These are phyloP conservation scores for Hyaloscypha variabilis DNA, from an alignment of 495 filamentous ascomycete species.

Conservation along the genomic window DNA sequence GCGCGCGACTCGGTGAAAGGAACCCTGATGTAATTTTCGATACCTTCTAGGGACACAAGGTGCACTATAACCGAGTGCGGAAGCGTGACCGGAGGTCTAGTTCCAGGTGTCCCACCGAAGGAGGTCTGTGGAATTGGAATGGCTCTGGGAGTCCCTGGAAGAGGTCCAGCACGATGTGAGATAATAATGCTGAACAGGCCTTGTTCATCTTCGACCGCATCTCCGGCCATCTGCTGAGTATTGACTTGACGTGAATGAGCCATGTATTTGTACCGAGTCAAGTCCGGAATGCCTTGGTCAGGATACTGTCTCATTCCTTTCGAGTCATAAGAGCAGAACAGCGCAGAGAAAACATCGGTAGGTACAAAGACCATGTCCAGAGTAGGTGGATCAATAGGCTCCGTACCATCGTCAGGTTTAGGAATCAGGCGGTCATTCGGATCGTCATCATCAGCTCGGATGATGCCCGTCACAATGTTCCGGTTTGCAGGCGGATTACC, in stretches of 20 bases:
- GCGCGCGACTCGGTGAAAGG: conserved; percentile 34
- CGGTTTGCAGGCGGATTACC: conserved; percentile 21
- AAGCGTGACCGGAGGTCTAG: too few species aligned
- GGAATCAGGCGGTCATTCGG: too few species aligned
- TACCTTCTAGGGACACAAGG: conserved; percentile 9
- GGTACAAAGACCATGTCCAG: conserved; percentile 2
- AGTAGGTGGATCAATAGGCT: neutral
- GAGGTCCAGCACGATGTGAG: neutral
- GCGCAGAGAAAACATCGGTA: neutral
- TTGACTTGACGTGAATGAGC: conserved; percentile 13
- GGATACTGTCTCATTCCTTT: too few species aligned
- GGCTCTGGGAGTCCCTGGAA: too few species aligned
- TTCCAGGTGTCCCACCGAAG: too few species aligned
- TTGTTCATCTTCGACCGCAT: conserved; percentile 11
- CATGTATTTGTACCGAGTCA: neutral
- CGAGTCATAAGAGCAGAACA: neutral
- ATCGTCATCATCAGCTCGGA: neutral
- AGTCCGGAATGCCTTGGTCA: too few species aligned
- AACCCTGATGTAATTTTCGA: neutral
- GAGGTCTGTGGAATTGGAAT: too few species aligned
- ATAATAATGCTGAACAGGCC: conserved; percentile 11
- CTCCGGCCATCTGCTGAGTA: conserved; percentile 6
- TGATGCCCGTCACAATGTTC: neutral
- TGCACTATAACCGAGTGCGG: too few species aligned
- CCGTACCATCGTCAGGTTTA: neutral